phyloP scores from a whole-genome alignment of 208 protist genomes.

The Trypanosoma vivax region DNA sequence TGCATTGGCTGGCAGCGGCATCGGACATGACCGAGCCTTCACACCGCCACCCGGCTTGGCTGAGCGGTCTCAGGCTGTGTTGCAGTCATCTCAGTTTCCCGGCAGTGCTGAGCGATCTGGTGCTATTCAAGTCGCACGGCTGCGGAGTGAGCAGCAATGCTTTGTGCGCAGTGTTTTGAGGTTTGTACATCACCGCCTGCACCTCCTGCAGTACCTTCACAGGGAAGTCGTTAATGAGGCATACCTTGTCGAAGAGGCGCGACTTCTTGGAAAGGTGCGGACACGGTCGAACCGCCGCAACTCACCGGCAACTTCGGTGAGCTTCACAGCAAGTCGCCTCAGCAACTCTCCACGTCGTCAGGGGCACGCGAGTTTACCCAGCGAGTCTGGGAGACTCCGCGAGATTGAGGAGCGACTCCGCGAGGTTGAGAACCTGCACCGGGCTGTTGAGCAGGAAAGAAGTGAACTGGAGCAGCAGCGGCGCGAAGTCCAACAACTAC shows the following conservation, averaged over 20 bases:
- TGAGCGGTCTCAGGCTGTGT: no score
- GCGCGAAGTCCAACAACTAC: slow-evolving; percentile 37
- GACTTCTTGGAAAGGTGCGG: slow-evolving; percentile 26
- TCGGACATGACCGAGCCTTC: no score
- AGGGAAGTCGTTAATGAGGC: slow-evolving; percentile 81
- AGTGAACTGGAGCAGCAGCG: slow-evolving; percentile 48
- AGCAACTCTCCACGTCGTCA: slow-evolving; percentile 14
- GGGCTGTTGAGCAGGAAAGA: slow-evolving; percentile 51
- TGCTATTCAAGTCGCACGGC: no score
- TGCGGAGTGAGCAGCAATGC: slow-evolving; percentile 29
- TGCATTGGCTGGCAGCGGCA: no score
- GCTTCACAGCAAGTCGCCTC: slow-evolving; percentile 7
- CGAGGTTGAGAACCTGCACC: slow-evolving; percentile 61
- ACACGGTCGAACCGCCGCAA: slow-evolving; percentile 7
- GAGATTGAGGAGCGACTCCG: slow-evolving; percentile 71
- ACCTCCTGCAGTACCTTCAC: slow-evolving; percentile 82
- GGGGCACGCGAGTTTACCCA: slow-evolving; percentile 8
- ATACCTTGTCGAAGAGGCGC: slow-evolving; percentile 64
- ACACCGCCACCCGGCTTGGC: no score
- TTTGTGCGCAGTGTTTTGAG: slow-evolving; percentile 58
- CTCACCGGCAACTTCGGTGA: slow-evolving; percentile 9
- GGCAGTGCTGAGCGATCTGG: no score
- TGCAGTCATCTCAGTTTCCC: no score
- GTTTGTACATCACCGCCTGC: slow-evolving; percentile 74
- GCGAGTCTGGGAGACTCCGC: slow-evolving; percentile 41